Percentiles rank a stretch among this genome's conserved stretches.
Evolutionary conservation across 2,329 filamentous ascomycete species (phyloP).

Genomic region (Sporothrix variecibatus): DNA sequence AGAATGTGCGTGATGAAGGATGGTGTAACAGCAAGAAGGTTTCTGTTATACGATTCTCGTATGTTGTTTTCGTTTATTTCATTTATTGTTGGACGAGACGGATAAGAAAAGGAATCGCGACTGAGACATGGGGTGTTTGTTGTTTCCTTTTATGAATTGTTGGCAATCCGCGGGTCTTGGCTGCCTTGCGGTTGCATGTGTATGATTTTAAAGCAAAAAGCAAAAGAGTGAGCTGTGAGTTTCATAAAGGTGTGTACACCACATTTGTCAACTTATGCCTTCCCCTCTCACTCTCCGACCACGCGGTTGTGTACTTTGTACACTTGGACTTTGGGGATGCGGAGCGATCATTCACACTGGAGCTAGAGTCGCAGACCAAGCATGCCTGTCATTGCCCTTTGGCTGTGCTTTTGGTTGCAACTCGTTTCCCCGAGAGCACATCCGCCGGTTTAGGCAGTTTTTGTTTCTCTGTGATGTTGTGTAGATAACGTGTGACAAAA

Average conservation of each 20-base stretch:
- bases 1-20: background rate
- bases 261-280: background rate
- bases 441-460: background rate
- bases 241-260: background rate
- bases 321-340: background rate
- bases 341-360: background rate
- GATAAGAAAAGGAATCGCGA: background rate
- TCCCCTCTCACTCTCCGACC: background rate
- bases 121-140: background rate
- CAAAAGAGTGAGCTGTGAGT: background rate
- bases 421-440: background rate
- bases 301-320: background rate
- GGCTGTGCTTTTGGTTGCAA: background rate
- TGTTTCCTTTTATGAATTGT: background rate
- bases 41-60: background rate
- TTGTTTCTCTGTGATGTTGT: background rate
- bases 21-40: background rate
- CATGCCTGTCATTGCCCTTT: background rate
- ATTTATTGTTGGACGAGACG: background rate
- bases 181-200: slow-evolving; percentile 2
- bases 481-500: background rate
- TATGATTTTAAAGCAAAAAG: background rate
- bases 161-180: background rate
- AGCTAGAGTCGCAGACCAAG: background rate
- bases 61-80: background rate